Evolutionary conservation across 345 rosid genomes (phyloP).

Genomic region (Eutrema yunnanense): DNA sequence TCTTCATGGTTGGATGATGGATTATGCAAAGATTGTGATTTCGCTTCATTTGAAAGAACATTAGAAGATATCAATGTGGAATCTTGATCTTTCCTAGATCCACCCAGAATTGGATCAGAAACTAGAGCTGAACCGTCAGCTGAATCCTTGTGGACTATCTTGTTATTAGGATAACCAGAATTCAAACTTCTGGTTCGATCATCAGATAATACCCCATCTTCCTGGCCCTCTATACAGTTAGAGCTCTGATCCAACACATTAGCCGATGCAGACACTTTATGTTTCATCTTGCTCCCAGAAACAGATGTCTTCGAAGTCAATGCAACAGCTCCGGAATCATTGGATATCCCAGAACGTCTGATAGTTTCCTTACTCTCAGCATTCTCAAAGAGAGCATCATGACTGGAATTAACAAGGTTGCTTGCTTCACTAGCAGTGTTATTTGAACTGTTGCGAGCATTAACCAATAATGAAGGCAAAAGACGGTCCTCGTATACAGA

Average conservation of each 20-base stretch:
- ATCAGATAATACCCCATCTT: conserved; percentile 48
- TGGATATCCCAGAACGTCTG: conserved; percentile 38
- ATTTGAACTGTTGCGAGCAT: conserved; percentile 32
- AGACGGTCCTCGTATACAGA: conserved; percentile 50
- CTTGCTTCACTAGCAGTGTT: conserved; percentile 57
- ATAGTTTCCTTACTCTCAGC: conserved; percentile 51
- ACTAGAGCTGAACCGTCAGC: conserved; percentile 36
- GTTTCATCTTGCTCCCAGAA: conserved; percentile 28
- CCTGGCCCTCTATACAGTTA: conserved; percentile 47
- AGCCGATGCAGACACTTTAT: conserved; percentile 31
- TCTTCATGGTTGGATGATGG: conserved; percentile 17
- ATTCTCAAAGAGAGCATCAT: conserved; percentile 54
- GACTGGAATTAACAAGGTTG: conserved; percentile 47
- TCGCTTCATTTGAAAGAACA: conserved; percentile 16
- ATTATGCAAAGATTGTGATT: conserved; percentile 18
- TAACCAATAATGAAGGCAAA: conserved; percentile 24
- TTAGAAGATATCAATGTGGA: conserved; percentile 25
- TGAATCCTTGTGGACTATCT: conserved; percentile 38
- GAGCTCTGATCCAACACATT: conserved; percentile 34
- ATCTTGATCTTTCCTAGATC: conserved; percentile 31
- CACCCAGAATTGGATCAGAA: conserved; percentile 40
- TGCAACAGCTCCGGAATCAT: conserved; percentile 36
- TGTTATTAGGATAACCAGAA: conserved; percentile 22
- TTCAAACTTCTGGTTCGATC: conserved; percentile 34
- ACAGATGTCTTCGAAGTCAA: conserved; percentile 29